These are phyloP conservation scores for Saksenaea oblongispora DNA, from an alignment of 371 early-diverging fungal genomes.

Conservation along the genomic window DNA sequence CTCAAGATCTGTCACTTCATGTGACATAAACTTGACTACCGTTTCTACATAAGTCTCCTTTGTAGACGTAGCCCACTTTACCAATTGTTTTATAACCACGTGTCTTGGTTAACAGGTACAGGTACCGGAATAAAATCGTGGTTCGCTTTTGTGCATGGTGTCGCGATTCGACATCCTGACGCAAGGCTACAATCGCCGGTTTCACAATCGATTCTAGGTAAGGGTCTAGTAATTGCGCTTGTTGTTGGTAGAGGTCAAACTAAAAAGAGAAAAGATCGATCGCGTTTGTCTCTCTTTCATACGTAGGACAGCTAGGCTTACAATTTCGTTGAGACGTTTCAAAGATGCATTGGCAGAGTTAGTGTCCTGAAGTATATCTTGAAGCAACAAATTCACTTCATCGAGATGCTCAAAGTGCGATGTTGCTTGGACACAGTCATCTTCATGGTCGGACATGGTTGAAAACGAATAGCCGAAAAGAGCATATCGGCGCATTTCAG, in stretches of 20 bases:
- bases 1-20: constrained; percentile 89
- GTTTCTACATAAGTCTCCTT: neutral
- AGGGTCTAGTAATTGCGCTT: constrained; percentile 87
- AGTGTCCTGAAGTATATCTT: neutral
- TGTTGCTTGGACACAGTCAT: constrained; percentile 24
- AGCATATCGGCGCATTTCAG: neutral
- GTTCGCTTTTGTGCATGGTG: constrained; percentile 15
- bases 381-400: constrained; percentile 13
- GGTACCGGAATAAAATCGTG: constrained; percentile 50
- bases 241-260: constrained; percentile 84
- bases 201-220: constrained; percentile 72
- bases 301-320: constrained; percentile 10
- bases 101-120: constrained; percentile 80
- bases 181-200: constrained; percentile 64
- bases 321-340: constrained; percentile 23
- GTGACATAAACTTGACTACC: constrained; percentile 84
- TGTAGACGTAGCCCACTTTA: constrained; percentile 22
- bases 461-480: neutral
- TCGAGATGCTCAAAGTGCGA: constrained; percentile 48
- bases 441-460: constrained; percentile 6
- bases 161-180: constrained; percentile 41
- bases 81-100: constrained; percentile 87
- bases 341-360: constrained; percentile 16
- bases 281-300: neutral
- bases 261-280: constrained; percentile 16